Percentiles rank a stretch among this genome's conserved stretches.
Conservation (phyloP, 1,139 yeast species). For the Magnusiomyces tetraspermus region DNA sequence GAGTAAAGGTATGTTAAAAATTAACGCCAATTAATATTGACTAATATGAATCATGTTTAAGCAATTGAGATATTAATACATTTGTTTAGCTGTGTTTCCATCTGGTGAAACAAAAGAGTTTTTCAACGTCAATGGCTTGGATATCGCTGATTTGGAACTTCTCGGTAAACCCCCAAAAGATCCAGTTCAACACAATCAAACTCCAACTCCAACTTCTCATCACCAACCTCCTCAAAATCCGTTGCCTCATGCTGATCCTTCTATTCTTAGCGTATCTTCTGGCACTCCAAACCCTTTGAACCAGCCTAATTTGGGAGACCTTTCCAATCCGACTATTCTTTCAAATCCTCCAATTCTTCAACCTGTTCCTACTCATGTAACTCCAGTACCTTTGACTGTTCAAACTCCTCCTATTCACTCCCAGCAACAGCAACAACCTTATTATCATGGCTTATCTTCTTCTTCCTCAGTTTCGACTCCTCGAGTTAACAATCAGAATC, state of each 20-base stretch:
- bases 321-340: slow-evolving; percentile 1
- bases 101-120: background rate
- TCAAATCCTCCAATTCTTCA: slow-evolving; percentile 2
- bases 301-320: slow-evolving; percentile 1
- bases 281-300: slow-evolving; percentile 6
- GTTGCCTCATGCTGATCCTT: slow-evolving; percentile 8
- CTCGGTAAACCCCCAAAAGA: slow-evolving; percentile 17
- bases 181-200: background rate
- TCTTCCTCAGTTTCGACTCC: background rate
- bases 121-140: slow-evolving; percentile 21
- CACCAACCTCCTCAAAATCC: background rate
- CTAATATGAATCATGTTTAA: slow-evolving; percentile 19
- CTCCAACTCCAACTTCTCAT: slow-evolving; percentile 1
- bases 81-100: background rate
- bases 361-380: slow-evolving; percentile 3
- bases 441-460: background rate
- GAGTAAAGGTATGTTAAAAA: slow-evolving; percentile 15
- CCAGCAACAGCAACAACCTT: background rate
- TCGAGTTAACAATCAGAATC: background rate
- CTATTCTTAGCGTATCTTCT: slow-evolving; percentile 6
- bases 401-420: background rate
- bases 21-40: background rate
- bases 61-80: slow-evolving; percentile 16
- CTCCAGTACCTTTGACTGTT: background rate
- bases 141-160: slow-evolving; percentile 27